Base-by-base conservation (phyloP, 2,329 filamentous ascomycete species). In the Pleoardoris graminearum region DNA sequence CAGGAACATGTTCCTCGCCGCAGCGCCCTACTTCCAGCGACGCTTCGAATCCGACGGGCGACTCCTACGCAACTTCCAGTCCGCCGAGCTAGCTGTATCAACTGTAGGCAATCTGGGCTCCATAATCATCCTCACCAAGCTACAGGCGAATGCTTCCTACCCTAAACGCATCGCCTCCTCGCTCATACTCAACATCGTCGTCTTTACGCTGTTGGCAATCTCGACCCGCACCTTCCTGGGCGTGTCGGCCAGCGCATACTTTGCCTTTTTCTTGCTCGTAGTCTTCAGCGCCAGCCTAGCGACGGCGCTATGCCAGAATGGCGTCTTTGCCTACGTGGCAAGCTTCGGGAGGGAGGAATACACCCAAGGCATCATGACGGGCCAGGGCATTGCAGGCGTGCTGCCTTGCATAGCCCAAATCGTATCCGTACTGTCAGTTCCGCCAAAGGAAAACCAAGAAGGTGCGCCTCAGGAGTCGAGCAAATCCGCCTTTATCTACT, bases 1-100 rank as follows among this genome's bases (percentile, higher is more conserved):
- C 61, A 93, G 91, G 91, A 97, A 97, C 78, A 97, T 97, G 93
- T 97, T 97, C 74, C 84, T 97, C 62, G 93, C 94, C 39, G 91
- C 93, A 7, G 90, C 91, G 1, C 91, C 93, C 4, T 97, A 97
- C 79, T 97, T 97, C 76, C 86, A 92, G 67, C 81, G 80, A 44
- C 90, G 93, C 62, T 96, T 97, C 73, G 77, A 82, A 39, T 80
- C 81, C 54, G 84, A 87, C 69, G 76, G 84, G 48, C 89, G 85
- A 80, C 86, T 95, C 51, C 80, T 87, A 30, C 80, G 84, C 58
- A 90, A 91, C 77, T 97, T 96, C 77, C 93, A 97, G 72, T 88
- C 93, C 10, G 86, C 90, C 53, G 93, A 97, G 69, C 82, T 95
- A 53, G 89, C 91, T 29, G 87, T 95, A 23, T 94, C 89, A 46